Evolutionary conservation across 2,329 filamentous ascomycete genomes (phyloP), one percentile per base, ranked within the genome.

Genomic region (Botrytis squamosa): DNA sequence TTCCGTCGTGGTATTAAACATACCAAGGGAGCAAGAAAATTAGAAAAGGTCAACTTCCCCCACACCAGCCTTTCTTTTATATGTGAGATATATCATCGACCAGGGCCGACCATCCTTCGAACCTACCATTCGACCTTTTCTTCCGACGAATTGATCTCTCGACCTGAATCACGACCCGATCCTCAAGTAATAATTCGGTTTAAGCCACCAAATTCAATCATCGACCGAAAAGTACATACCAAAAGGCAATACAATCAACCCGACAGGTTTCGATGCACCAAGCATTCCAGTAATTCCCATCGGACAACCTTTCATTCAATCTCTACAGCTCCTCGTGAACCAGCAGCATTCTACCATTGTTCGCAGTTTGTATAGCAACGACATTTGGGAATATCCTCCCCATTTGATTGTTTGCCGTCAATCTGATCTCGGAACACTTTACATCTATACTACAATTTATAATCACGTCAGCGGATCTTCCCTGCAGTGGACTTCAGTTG

Each of bases 231-330:
- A 33, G 60, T 22, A 55, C 46, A 67, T 29, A 46, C 62, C 70
- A 57, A 33, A 52, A 36, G 42, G 44, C 46, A 33, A 57, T 44
- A 57, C 66, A 33, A 25, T 59, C 40, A 22, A 8, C 25, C 62
- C 62, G 62, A 55, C 42, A 63, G 59, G 33, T 59, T 59, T 72
- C 70, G 29, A 72, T 72, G 70, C 46, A 42, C 70, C 60, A n/a
- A 72, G 70, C 70, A 72, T 72, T 72, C 70, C 70, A 72, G 46
- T 67, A 72, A 67, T 38, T 59, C 38, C 44, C 57, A 36, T 40
- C 70, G 60, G 44, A 67, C 46, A 67, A 72, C 70, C 62, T 72
- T 42, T n/a, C 69, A 38, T 42, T n/a, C 69, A 38, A 40, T 25
- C 59, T 65, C 42, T 38, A 38, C 60, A 62, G 36, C 46, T 66